Evolutionary conservation across 176 grass and related monocot species (phyloP), one percentile per base, ranked within the genome.

Genomic region (Puya raimondii): DNA sequence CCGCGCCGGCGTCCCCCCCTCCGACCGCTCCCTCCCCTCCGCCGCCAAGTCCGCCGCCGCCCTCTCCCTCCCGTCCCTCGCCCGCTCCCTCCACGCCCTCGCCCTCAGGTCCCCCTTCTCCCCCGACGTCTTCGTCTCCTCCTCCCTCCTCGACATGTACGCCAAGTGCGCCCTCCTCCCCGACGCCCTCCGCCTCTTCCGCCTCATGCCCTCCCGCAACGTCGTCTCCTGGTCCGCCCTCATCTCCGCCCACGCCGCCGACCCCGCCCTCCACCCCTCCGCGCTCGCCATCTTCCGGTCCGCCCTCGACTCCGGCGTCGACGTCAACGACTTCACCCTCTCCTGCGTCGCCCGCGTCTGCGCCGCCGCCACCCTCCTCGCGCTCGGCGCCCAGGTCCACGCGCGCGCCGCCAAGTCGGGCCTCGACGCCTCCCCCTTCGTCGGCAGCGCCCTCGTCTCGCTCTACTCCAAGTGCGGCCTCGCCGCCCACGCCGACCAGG

Each of bases 181-280:
- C 0, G 78, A 90, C 23, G 94, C 94, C 21, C 84, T 66, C 14
- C 68, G 66, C 47, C 10, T 91, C 70, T 99, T 99, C 50, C 84
- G 88, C 1, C 81, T 83, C 72, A 93, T 99, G 94, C 89, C 89
- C 0, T 47, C 85, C 42, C 64, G 87, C 23, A 99, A 99, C 64
- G 86, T 99, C n/a, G 94, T 99, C 48, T 99, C 94, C 16, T 99
- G 89, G 94, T 93, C 84, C 1, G 80, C 89, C 3, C 78, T 99
- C 10, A 93, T 97, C 9, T 83, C 72, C 25, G 89, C 89, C 11
- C 88, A 88, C 20, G 71, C 87, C 13, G 86, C 92, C 23, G 71
- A 80, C 3, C 33, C 33, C 33, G 82, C 80, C 61, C 71, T 93
- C 67, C 70, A 88, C 27, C 47, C 69, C 23, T 70, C 68, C 1